These are phyloP conservation scores for Epichloe hybrida DNA, from an alignment of 2,329 filamentous ascomycete genomes.

Conservation along the genomic window DNA sequence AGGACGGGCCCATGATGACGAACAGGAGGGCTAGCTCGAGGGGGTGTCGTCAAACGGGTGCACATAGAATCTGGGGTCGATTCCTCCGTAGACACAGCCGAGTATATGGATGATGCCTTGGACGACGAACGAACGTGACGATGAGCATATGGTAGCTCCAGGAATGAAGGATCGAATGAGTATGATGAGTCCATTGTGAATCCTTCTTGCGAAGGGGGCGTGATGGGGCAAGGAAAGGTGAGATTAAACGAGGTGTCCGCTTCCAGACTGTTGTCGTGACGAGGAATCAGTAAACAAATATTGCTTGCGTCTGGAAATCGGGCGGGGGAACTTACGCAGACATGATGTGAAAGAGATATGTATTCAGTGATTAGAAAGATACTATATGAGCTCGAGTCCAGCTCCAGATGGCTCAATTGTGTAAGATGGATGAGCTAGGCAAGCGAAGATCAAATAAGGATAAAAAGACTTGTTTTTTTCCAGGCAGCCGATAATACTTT, in stretches of 20 bases:
- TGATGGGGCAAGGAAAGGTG: slow-evolving; percentile 30
- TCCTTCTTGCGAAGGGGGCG: slow-evolving; percentile 12
- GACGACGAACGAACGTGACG: slow-evolving; percentile 51
- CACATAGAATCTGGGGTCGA: slow-evolving; percentile 50
- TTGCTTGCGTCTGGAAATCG: background rate
- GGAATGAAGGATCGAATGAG: slow-evolving; percentile 41
- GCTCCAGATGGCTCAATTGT: slow-evolving; percentile 7
- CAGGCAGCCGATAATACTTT: background rate
- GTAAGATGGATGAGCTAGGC: background rate
- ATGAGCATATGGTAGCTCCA: slow-evolving; percentile 39
- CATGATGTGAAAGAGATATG: background rate
- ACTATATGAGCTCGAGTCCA: slow-evolving; percentile 7
- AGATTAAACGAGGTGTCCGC: slow-evolving; percentile 50
- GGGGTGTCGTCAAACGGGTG: slow-evolving; percentile 56
- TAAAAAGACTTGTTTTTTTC: background rate
- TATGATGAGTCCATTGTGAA: slow-evolving; percentile 20
- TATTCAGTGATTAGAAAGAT: background rate
- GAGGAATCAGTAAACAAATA: background rate
- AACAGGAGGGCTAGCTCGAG: slow-evolving; percentile 52
- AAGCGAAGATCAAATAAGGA: background rate
- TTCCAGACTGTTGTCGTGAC: slow-evolving; percentile 37
- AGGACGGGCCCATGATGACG: slow-evolving; percentile 67
- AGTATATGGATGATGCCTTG: slow-evolving; percentile 52
- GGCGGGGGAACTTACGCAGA: slow-evolving; percentile 4
- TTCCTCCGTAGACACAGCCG: slow-evolving; percentile 39